Base-by-base conservation (phyloP, 1,284 basidiomycete species). In the Leccinum fallax region DNA sequence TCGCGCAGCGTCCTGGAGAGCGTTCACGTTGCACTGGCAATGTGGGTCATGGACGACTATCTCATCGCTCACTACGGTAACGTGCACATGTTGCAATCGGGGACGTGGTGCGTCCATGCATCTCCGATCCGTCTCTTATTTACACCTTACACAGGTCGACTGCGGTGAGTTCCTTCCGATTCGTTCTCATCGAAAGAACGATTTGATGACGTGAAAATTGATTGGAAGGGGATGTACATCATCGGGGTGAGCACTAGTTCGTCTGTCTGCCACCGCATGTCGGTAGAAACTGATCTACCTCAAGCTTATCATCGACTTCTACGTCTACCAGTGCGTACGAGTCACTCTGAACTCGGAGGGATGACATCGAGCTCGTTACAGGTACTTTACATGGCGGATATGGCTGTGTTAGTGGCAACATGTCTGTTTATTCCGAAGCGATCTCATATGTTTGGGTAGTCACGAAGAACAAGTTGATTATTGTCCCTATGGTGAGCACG, bases 361-460 rank as follows among this genome's bases (percentile, higher is more conserved):
- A 6, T 13, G 9, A 53, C 24, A 53, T 43, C 13, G 4, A n/a
- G 19, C 55, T 5, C 28, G 10, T 51, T 13, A 7, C 52, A 75
- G 71, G 4, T 73, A 73, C 58, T 73, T 73, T 54, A 73, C 69
- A 4, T 73, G 71, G 71, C 66, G 73, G 5, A 66, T 73, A 69
- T 73, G 74, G 74, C 26, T 58, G 36, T 75, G 71, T 75, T 53
- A 61, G 71, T 69, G 48, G 40, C 34, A 36, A 15, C 34, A 15
- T 1, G 34, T 34, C 34, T 36, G 34, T 36, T 13, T 36, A 36
- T 36, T 36, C 13, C 34, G 34, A 36, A 5, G 9, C 49, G 11
- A 11, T 60, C 59, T 65, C 49, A 69, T 36, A 0, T 3, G 0
- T 53, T 61, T 3, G 5, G 53, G 30, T 34, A 73, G 71, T 75